Percentiles rank a stretch among this genome's conserved stretches.
Conservation (phyloP, 106 monocot genomes). For the Iris macrosiphon region DNA sequence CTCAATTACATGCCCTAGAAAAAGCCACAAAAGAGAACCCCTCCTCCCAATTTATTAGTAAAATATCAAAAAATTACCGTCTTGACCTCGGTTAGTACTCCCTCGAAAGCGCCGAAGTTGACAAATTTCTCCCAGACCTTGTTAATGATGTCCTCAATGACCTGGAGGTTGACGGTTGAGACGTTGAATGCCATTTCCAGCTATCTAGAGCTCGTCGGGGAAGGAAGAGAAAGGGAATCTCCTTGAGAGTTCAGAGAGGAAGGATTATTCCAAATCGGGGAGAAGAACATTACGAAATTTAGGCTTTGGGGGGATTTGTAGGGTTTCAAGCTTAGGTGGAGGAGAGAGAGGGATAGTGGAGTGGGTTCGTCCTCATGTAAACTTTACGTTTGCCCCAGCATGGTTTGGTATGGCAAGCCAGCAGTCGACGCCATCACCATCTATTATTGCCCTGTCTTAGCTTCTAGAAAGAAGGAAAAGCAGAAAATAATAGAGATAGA, state of each 20-base stretch:
- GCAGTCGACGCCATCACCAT: too few relatives aligned
- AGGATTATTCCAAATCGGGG: too few relatives aligned
- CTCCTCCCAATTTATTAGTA: too few relatives aligned
- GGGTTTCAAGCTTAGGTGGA: slow-evolving; percentile 20
- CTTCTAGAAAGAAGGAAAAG: too few relatives aligned
- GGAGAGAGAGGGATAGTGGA: neutral
- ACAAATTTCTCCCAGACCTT: slow-evolving; percentile 76
- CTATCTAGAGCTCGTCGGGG: neutral
- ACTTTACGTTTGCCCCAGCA: too few relatives aligned
- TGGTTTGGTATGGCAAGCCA: too few relatives aligned
- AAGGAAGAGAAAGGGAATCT: neutral
- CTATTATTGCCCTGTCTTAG: too few relatives aligned
- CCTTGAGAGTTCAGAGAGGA: neutral
- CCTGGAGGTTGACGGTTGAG: slow-evolving; percentile 66
- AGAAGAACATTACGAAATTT: neutral
- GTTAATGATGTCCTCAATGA: slow-evolving; percentile 69
- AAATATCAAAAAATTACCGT: slow-evolving; percentile 55
- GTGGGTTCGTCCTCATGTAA: too few relatives aligned
- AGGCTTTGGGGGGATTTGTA: neutral
- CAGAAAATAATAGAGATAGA: too few relatives aligned
- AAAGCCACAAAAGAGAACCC: too few relatives aligned
- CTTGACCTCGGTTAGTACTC: slow-evolving; percentile 57
- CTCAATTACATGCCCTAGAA: too few relatives aligned
- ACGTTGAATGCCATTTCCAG: slow-evolving; percentile 31
- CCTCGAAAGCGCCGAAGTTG: slow-evolving; percentile 44